phyloP scores from a whole-genome alignment of 2,329 filamentous ascomycete genomes.

The Paradendryphiella salina region DNA sequence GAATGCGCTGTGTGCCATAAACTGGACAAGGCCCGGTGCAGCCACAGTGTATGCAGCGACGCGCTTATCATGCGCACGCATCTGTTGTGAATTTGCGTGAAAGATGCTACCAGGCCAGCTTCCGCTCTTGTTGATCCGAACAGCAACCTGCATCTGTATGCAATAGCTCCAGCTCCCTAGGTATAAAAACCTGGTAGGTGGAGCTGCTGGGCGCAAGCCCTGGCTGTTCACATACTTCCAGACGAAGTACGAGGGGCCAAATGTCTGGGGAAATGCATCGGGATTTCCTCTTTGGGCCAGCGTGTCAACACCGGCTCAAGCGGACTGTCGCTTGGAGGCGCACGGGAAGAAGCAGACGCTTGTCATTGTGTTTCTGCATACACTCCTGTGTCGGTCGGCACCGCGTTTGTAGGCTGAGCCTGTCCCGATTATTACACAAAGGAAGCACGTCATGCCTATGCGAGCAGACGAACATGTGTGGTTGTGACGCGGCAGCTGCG shows the following conservation, averaged over 20 bases:
- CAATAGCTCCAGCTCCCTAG: constrained; percentile 1
- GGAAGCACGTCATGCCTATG: constrained; percentile 17
- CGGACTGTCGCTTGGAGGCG: constrained; percentile 15
- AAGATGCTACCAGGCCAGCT: constrained; percentile 1
- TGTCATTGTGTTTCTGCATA: constrained; percentile 28
- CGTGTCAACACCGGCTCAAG: constrained; percentile 6
- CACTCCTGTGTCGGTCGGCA: constrained; percentile 20
- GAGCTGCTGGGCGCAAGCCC: constrained; percentile 19
- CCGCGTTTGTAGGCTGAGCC: constrained; percentile 8
- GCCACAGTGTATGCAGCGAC: background rate
- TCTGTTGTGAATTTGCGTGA: constrained; percentile 1
- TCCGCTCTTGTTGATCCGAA: constrained; percentile 14
- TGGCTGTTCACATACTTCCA: constrained; percentile 17
- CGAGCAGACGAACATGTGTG: constrained; percentile 4
- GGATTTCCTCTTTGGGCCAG: constrained; percentile 23
- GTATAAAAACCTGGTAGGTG: constrained; percentile 19
- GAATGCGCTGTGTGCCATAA: background rate
- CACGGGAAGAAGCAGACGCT: constrained; percentile 27
- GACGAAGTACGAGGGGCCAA: constrained; percentile 15
- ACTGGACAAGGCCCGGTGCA: background rate
- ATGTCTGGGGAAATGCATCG: constrained; percentile 22
- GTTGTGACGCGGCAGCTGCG: constrained; percentile 2
- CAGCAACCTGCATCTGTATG: constrained; percentile 9
- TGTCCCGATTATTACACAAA: constrained; percentile 15
- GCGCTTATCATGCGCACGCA: constrained; percentile 2